phyloP scores from a whole-genome alignment of 768 basidiomycete genomes.

The Lentinula edodes region DNA sequence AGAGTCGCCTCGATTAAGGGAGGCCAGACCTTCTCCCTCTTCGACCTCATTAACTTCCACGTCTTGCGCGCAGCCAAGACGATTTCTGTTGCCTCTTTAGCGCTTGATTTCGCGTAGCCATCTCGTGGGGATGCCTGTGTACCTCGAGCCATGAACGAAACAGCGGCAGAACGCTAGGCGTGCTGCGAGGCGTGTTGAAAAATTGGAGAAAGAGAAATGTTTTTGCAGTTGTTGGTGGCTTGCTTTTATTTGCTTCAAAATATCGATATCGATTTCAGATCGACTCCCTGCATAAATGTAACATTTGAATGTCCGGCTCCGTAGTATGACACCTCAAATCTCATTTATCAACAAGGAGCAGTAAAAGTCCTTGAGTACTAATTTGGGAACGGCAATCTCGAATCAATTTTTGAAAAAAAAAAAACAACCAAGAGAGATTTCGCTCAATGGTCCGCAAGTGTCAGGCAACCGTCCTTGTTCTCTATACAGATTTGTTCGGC shows the following conservation, averaged over 20 bases:
- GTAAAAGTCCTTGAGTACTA: not conserved
- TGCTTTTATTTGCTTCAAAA: not conserved
- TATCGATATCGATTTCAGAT: not conserved
- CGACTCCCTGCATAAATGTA: not conserved
- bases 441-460: not conserved
- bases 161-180: not conserved
- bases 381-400: not conserved
- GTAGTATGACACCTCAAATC: not conserved
- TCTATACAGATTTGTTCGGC: not conserved
- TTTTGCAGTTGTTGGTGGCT: not conserved
- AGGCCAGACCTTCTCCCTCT: conserved; percentile 57
- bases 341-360: not conserved
- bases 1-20: conserved; percentile 55
- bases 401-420: not conserved
- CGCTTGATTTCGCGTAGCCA: not conserved
- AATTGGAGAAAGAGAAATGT: not conserved
- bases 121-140: not conserved
- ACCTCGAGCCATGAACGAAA: not conserved
- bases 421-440: not conserved
- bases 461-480: not conserved
- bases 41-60: conserved; percentile 52
- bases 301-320: not conserved
- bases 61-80: conserved; percentile 39
- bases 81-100: conserved; percentile 3
- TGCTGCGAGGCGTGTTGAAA: not conserved